Conservation (phyloP, 805 yeast genomes). For the Blastobotrys americana region DNA sequence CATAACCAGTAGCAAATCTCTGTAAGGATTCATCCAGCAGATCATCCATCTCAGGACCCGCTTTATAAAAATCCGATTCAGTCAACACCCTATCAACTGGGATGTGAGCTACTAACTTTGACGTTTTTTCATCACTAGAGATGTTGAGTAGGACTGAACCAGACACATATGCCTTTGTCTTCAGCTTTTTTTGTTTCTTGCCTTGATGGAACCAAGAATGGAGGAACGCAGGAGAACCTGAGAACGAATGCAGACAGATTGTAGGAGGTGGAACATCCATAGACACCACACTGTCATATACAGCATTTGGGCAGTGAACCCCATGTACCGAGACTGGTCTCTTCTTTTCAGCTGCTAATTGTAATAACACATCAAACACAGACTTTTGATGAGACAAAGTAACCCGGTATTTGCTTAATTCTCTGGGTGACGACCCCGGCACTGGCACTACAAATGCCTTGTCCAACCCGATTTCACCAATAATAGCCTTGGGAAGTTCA, state of each 20-base stretch:
- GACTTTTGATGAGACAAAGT: constrained; percentile 55
- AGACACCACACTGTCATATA: constrained; percentile 40
- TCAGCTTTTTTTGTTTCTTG: constrained; percentile 7
- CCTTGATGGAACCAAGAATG: constrained; percentile 19
- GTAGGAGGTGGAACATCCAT: constrained; percentile 24
- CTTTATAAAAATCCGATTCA: constrained; percentile 46
- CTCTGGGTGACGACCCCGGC: constrained; percentile 32
- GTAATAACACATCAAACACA: constrained; percentile 45
- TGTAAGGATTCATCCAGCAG: constrained; percentile 11
- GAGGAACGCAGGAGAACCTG: constrained; percentile 66
- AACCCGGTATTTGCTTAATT: constrained; percentile 45
- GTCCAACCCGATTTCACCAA: constrained; percentile 94
- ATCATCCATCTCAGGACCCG: constrained; percentile 25
- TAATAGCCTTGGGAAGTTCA: constrained; percentile 34
- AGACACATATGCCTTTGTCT: constrained; percentile 40
- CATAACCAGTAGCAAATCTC: constrained; percentile 7
- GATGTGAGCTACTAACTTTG: constrained; percentile 27
- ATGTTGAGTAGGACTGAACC: constrained; percentile 46
- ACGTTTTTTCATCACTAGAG: constrained; percentile 28
- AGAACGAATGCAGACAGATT: constrained; percentile 74
- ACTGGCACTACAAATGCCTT: constrained; percentile 63
- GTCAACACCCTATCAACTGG: constrained; percentile 37
- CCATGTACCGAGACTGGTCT: constrained; percentile 73
- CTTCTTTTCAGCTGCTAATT: constrained; percentile 42
- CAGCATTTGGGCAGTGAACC: constrained; percentile 66